Conservation (phyloP, 2,329 filamentous ascomycete genomes). For the Colletotrichum truncatum region DNA sequence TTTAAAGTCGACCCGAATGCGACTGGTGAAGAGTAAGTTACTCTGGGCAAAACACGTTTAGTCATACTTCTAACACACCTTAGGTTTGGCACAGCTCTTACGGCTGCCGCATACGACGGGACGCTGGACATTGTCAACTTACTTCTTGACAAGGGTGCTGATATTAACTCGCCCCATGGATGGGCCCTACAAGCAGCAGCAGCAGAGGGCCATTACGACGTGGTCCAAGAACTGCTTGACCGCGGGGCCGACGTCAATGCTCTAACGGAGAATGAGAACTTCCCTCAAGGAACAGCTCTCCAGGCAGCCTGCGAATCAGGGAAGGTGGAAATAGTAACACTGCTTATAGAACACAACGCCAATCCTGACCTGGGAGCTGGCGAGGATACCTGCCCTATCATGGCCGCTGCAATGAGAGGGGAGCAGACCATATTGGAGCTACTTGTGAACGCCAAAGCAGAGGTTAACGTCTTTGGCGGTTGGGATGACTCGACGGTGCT, state of each 20-base stretch:
- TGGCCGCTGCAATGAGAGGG: slow-evolving; percentile 44
- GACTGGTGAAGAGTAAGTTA: slow-evolving; percentile 46
- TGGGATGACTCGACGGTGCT: slow-evolving; percentile 45
- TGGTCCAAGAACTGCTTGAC: slow-evolving; percentile 45
- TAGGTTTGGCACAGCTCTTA: slow-evolving; percentile 46
- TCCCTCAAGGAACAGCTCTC: slow-evolving; percentile 43
- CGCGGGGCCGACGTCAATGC: slow-evolving; percentile 38
- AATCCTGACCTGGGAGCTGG: slow-evolving; percentile 48
- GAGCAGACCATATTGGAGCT: slow-evolving; percentile 45
- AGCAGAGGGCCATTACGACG: slow-evolving; percentile 42
- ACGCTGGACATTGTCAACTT: slow-evolving; percentile 34
- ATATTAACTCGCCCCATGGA: slow-evolving; percentile 42
- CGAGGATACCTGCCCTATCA: slow-evolving; percentile 43
- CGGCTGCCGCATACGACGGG: slow-evolving; percentile 49
- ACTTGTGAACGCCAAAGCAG: slow-evolving; percentile 44
- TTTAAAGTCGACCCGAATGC: slow-evolving; percentile 48
- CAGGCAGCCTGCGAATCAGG: slow-evolving; percentile 49
- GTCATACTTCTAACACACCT: slow-evolving; percentile 5
- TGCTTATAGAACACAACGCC: slow-evolving; percentile 47
- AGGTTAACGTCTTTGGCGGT: slow-evolving; percentile 46
- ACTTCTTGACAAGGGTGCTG: slow-evolving; percentile 25
- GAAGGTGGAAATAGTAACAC: slow-evolving; percentile 43
- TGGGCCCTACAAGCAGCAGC: slow-evolving; percentile 50
- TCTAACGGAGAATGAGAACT: slow-evolving; percentile 18
- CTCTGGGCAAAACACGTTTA: background rate